These are phyloP conservation scores for Eutrema yunnanense DNA, from an alignment of 345 rosid species.

Conservation along the genomic window DNA sequence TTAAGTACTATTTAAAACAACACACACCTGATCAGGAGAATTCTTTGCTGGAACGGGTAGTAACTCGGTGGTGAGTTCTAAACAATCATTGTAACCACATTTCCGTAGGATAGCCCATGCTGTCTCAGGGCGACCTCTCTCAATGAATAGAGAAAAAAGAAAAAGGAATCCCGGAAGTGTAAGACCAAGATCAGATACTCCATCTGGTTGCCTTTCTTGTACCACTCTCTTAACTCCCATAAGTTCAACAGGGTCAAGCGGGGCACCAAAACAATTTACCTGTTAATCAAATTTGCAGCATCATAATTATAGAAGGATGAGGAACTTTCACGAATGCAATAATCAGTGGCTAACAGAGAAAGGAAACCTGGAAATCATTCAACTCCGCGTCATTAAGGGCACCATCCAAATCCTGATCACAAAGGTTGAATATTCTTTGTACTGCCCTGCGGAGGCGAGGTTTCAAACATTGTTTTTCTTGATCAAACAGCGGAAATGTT, in stretches of 20 bases:
- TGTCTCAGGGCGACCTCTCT: slow-evolving; percentile 74
- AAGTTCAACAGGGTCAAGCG: slow-evolving; percentile 70
- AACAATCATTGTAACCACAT: slow-evolving; percentile 62
- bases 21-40: slow-evolving; percentile 68
- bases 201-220: slow-evolving; percentile 71
- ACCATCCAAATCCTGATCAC: slow-evolving; percentile 76
- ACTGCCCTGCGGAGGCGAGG: slow-evolving; percentile 73
- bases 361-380: slow-evolving; percentile 72
- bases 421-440: slow-evolving; percentile 65
- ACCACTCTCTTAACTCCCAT: slow-evolving; percentile 71
- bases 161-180: slow-evolving; percentile 67
- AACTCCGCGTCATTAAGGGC: slow-evolving; percentile 74
- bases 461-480: slow-evolving; percentile 57
- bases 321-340: background rate
- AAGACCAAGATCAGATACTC: slow-evolving; percentile 76
- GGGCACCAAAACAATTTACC: slow-evolving; percentile 72
- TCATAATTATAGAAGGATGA: slow-evolving; percentile 1
- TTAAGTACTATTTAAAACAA: background rate
- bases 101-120: slow-evolving; percentile 81
- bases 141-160: slow-evolving; percentile 75
- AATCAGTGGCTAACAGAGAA: slow-evolving; percentile 10
- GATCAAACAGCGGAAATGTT: slow-evolving; percentile 73
- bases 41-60: slow-evolving; percentile 54
- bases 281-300: slow-evolving; percentile 30
- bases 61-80: slow-evolving; percentile 58